A percentile compares a stretch with the other conserved stretches of the same genome.
Evolutionary conservation across 257 asterid genomes (phyloP).

Genomic region (Ballota nigra): DNA sequence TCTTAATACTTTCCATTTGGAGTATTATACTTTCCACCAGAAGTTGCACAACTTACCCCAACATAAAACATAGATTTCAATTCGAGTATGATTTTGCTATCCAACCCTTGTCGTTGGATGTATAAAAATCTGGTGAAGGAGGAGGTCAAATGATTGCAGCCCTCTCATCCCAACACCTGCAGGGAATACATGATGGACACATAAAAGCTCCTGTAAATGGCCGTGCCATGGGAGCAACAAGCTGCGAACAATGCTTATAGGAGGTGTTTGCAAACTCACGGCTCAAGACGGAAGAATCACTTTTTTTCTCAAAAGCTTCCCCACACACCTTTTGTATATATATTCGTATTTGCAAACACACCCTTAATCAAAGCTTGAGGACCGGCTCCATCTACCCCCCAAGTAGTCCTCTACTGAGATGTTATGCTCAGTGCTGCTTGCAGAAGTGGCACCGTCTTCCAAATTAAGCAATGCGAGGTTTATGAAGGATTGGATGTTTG

Average conservation of each 20-base stretch:
- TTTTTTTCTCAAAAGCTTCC: neutral
- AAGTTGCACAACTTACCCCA: too few relatives aligned
- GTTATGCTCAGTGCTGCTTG: conserved; percentile 54
- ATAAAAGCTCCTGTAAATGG: neutral
- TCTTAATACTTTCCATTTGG: too few relatives aligned
- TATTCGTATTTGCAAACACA: neutral
- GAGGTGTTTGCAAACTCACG: neutral
- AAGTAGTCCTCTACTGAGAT: conserved; percentile 76
- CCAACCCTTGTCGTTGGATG: neutral
- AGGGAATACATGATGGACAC: neutral
- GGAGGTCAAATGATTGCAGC: conserved; percentile 34
- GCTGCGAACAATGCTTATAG: too few relatives aligned
- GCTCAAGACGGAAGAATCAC: neutral
- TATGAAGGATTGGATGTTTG: conserved; percentile 61
- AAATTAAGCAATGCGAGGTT: conserved; percentile 63
- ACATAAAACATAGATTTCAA: too few relatives aligned
- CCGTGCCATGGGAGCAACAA: conserved; percentile 3
- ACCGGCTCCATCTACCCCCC: conserved; percentile 67
- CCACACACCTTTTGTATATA: neutral
- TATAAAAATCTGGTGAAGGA: conserved; percentile 28
- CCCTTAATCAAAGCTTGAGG: conserved; percentile 56
- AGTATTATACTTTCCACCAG: too few relatives aligned
- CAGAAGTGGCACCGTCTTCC: conserved; percentile 60
- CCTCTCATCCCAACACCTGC: conserved; percentile 47
- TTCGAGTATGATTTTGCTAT: neutral